Conservation (phyloP, 2,329 filamentous ascomycete species). For the Lasiodiplodia sp. region DNA sequence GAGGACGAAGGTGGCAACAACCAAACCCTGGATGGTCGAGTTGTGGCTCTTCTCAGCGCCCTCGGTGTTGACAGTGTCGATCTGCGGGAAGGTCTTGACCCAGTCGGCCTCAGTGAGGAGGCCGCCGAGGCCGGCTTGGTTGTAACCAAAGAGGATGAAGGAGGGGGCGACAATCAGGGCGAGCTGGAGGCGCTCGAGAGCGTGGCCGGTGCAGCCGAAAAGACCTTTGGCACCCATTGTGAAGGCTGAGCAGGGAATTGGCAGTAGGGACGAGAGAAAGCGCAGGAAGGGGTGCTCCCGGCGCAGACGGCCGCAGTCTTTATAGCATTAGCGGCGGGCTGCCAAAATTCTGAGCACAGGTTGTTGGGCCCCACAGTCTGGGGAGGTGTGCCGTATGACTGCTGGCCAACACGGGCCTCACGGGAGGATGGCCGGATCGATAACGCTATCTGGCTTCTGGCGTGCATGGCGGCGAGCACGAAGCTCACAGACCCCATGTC, state of each 20-base stretch:
- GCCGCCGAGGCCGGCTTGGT: slow-evolving; percentile 59
- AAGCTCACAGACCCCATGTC: background rate
- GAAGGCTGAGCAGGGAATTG: slow-evolving; percentile 45
- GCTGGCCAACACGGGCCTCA: slow-evolving; percentile 9
- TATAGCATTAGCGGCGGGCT: slow-evolving; percentile 16
- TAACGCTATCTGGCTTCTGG: background rate
- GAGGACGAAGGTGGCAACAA: slow-evolving; percentile 55
- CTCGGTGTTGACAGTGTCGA: slow-evolving; percentile 55
- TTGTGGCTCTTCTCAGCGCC: slow-evolving; percentile 54
- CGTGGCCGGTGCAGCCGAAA: slow-evolving; percentile 37
- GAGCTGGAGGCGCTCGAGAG: slow-evolving; percentile 43
- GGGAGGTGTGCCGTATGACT: slow-evolving; percentile 9
- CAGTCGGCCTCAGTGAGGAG: slow-evolving; percentile 51
- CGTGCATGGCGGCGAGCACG: background rate
- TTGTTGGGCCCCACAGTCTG: slow-evolving; percentile 18
- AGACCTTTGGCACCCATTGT: slow-evolving; percentile 51
- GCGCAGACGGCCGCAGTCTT: background rate
- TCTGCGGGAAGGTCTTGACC: slow-evolving; percentile 56
- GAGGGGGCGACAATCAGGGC: slow-evolving; percentile 49
- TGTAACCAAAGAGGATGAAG: slow-evolving; percentile 61
- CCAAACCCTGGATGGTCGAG: slow-evolving; percentile 54
- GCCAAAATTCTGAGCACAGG: background rate
- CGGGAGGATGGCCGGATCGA: slow-evolving; percentile 24
- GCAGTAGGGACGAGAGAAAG: background rate
- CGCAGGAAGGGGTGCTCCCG: background rate